Percentiles rank a stretch among this genome's conserved stretches.
These are phyloP conservation scores for Psidium guajava DNA, from an alignment of 345 rosid species.

Conservation along the genomic window DNA sequence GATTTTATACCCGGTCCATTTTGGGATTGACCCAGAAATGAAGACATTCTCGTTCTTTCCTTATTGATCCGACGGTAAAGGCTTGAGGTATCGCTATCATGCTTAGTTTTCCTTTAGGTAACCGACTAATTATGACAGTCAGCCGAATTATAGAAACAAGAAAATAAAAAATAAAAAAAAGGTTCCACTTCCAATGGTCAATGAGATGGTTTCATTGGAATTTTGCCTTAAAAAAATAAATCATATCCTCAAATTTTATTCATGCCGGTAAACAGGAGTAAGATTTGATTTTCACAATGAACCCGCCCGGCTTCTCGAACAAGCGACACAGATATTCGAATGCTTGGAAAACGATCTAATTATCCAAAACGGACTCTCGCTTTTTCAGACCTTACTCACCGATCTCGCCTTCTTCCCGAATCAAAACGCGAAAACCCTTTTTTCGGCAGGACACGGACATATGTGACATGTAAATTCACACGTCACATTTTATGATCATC, in stretches of 20 bases:
- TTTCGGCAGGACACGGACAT: neutral
- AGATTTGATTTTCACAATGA: neutral
- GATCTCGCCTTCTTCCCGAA: fast-evolving
- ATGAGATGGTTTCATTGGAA: neutral
- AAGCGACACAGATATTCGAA: neutral
- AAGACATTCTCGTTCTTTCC: neutral
- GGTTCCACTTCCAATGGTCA: neutral
- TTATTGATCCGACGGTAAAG: neutral
- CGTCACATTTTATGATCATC: neutral
- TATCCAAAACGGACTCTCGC: neutral
- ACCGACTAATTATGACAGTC: neutral
- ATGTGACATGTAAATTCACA: neutral
- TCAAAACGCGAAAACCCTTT: neutral
- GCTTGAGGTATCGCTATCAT: neutral
- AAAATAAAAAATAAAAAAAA: neutral
- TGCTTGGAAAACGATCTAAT: neutral
- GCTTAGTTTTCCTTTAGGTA: neutral
- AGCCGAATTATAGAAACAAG: neutral
- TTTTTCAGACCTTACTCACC: fast-evolving
- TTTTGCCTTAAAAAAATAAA: neutral
- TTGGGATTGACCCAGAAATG: neutral
- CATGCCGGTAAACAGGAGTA: neutral
- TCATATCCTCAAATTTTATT: neutral
- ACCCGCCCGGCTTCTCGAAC: neutral
- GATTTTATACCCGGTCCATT: neutral